Base-by-base conservation (phyloP, 169 alveolate species). In the Cryptosporidium sp. region DNA sequence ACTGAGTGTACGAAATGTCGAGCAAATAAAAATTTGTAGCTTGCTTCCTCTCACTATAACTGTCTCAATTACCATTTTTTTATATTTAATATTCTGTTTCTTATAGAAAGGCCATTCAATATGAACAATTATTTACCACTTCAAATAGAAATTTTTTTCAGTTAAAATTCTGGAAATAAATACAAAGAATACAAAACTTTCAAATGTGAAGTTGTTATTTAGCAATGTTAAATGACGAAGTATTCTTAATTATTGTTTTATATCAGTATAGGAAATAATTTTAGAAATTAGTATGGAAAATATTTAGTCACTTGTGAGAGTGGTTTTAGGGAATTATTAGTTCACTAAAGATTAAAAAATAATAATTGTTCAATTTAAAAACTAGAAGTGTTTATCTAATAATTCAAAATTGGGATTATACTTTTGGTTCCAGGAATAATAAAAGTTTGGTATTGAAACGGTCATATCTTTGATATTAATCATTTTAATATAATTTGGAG, bases 371-470 rank as follows among this genome's bases (percentile, higher is more conserved):
- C 2, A 71, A 44, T n/a, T 39, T 26, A 0, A 29, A 71, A 23
- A 35, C 60, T 3, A 71, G 26, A 26, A 26, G 26, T 51, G 29
- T 23, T 71, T 29, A 71, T 71, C 33, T 69, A 23, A 71, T 68
- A 71, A 52, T 71, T 71, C 31, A 44, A 51, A 21, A 71, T 71
- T 29, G 65, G 69, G 48, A 31, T 29, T n/a, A 35, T 69, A 33
- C 31, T 71, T 8, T 48, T 71, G 69, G 45, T 52, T 10, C 45
- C 69, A 6, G 69, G 85, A 48, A 35, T 51, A 44, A 51, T n/a
- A 16, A 29, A 44, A 31, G 9, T 16, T 71, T 26, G 69, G 18
- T 5, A 8, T n/a, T 6, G 48, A 71, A 51, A 26, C 69, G 3
- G 2, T 56, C 3, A 39, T 29, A 51, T 48, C 31, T 29, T 71